Base-by-base conservation (phyloP, 768 basidiomycete genomes). In the Favolaschia claudopus region DNA sequence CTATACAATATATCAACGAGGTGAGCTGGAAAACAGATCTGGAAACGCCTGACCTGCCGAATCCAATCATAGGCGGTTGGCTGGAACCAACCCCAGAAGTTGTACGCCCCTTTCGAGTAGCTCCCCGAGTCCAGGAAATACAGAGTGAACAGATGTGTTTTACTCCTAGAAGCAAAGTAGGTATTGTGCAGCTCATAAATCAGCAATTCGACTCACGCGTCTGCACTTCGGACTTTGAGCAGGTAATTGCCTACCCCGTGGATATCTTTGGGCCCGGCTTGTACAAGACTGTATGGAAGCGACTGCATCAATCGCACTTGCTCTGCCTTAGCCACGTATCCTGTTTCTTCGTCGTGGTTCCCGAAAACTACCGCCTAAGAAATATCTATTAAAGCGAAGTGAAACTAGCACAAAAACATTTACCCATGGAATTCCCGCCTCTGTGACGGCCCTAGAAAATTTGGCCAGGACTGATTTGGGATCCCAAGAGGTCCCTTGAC, bases 181-280 rank as follows among this genome's bases (percentile, higher is more conserved):
- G 46, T 25, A 8, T 49, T 33, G 1, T 17, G 5, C 39, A 43
- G 25, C 10, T 40, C 13, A 25, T 17, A 53, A 42, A 10, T 29
- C 36, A 31, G 55, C 27, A 0, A 58, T 14, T n/a, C 28, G 25
- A 85, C 91, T 77, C 63, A 95, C 90, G 89, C 73, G 76, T 97
- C 95, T 13, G 89, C 85, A 59, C 95, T 96, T 70, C 72, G 80
- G 12, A 96, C 88, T 72, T 94, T 92, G 60, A 96, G 75, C 20
- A 95, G 78, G 69, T 97, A 98, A 70, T 99, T 99, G 7, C 96
- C 95, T 3, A 90, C 89, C 0, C 96, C 96, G 65, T 93, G 92
- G 0, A 98, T 82, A 67, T 89, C 88, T 62, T 85, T 84, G 3
- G 96, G 95, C 2, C 96, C 96, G 7, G 80, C 72, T 65, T 92